A percentile compares a stretch with the other conserved stretches of the same genome.
Conservation (phyloP, 2,329 filamentous ascomycete species). For the Beauveria scarabaeidicola region DNA sequence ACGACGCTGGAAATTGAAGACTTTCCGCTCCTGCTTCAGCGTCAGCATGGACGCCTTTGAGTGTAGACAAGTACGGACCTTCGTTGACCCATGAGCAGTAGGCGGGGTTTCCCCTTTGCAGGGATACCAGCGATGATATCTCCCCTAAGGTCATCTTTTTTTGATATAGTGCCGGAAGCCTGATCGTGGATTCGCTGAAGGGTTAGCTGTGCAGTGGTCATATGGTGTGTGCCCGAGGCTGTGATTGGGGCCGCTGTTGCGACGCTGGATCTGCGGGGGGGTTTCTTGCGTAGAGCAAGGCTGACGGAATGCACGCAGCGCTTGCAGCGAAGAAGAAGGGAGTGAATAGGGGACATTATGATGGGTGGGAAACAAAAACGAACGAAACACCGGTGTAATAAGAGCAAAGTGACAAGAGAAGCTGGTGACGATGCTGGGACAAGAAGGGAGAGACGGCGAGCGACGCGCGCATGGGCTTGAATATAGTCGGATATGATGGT, state of each 20-base stretch:
- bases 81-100: conserved; percentile 91
- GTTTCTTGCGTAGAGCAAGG: not conserved
- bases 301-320: not conserved
- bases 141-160: conserved; percentile 38
- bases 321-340: conserved; percentile 4
- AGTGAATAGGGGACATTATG: not conserved
- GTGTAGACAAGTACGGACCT: conserved; percentile 45
- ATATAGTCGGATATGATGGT: not conserved
- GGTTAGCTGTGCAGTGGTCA: conserved; percentile 52
- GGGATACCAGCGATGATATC: conserved; percentile 37
- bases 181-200: conserved; percentile 55
- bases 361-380: not conserved
- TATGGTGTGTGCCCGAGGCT: not conserved
- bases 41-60: not conserved
- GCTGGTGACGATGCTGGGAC: not conserved
- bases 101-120: conserved; percentile 65
- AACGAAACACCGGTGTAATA: not conserved
- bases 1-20: conserved; percentile 98
- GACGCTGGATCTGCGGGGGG: not conserved
- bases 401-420: not conserved
- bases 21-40: conserved; percentile 70
- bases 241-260: not conserved
- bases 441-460: not conserved
- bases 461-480: not conserved
- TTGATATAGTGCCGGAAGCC: conserved; percentile 45